phyloP scores from a whole-genome alignment of 305 asterid genomes.

The Rubia peregrina region DNA sequence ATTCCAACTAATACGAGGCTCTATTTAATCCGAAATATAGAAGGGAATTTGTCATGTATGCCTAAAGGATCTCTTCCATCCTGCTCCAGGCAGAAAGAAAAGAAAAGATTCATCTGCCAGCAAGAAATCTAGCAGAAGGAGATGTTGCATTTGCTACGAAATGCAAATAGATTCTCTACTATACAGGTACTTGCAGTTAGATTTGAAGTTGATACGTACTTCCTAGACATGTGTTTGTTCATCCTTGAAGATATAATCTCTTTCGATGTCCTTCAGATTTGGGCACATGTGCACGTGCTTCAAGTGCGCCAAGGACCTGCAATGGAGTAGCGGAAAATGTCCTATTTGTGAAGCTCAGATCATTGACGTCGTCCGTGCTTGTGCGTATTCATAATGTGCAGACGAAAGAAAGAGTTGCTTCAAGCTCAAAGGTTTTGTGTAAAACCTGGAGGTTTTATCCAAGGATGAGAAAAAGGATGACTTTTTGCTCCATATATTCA shows the following conservation, averaged over 20 bases:
- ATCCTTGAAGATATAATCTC: background rate
- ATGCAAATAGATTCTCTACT: conserved; percentile 59
- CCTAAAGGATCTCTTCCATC: background rate
- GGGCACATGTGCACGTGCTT: conserved; percentile 96
- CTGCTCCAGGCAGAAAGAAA: conserved; percentile 39
- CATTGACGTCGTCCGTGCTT: conserved; percentile 53
- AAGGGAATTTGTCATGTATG: no score
- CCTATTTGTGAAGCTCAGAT: conserved; percentile 75
- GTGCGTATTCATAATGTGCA: conserved; percentile 31
- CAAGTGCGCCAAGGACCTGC: conserved; percentile 71
- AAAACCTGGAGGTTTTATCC: conserved; percentile 1
- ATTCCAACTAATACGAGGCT: background rate
- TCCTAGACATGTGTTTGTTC: background rate
- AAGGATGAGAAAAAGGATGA: conserved; percentile 2
- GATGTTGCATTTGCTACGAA: conserved; percentile 59
- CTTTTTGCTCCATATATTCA: conserved; percentile 1
- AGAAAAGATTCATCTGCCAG: conserved; percentile 23
- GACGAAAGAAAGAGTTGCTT: conserved; percentile 18
- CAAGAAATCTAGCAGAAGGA: conserved; percentile 31
- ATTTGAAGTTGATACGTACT: background rate
- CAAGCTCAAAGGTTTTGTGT: conserved; percentile 19
- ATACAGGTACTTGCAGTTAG: conserved; percentile 47
- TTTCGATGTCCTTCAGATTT: conserved; percentile 41
- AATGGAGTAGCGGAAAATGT: conserved; percentile 58
- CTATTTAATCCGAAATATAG: background rate